These are phyloP conservation scores for Escovopsis sp. DNA, from an alignment of 2,329 filamentous ascomycete species.

Conservation along the genomic window DNA sequence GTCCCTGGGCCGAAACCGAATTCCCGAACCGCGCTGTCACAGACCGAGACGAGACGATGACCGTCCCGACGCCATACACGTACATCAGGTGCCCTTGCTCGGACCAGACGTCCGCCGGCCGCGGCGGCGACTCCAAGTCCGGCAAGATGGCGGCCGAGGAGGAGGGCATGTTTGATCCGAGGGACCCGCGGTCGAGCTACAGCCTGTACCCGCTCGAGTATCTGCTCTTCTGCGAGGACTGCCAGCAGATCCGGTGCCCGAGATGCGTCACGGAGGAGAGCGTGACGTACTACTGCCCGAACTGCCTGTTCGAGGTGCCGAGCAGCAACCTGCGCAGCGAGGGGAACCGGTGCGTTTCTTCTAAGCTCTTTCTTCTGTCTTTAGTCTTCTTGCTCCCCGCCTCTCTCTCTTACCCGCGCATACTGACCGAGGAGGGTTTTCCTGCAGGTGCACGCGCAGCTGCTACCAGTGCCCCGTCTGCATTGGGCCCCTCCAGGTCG, in stretches of 20 bases:
- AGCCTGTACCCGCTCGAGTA: constrained; percentile 87
- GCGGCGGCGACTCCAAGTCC: constrained; percentile 17
- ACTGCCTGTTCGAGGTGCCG: constrained; percentile 88
- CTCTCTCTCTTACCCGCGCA: not conserved
- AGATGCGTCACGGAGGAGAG: constrained; percentile 89
- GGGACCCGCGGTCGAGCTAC: constrained; percentile 72
- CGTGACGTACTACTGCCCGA: constrained; percentile 88
- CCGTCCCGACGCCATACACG: constrained; percentile 43
- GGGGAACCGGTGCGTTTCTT: constrained; percentile 61
- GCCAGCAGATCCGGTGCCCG: constrained; percentile 87
- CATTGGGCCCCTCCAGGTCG: constrained; percentile 63
- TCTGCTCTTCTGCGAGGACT: constrained; percentile 93
- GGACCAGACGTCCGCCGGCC: constrained; percentile 25
- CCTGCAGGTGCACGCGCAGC: constrained; percentile 66
- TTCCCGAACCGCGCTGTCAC: constrained; percentile 2
- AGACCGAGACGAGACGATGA: constrained; percentile 22
- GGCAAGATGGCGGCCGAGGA: constrained; percentile 30
- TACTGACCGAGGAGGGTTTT: not conserved
- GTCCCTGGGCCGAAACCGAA: not conserved
- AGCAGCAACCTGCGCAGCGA: constrained; percentile 86
- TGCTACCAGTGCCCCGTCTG: constrained; percentile 94
- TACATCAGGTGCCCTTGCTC: constrained; percentile 55
- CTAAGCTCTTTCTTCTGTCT: not conserved
- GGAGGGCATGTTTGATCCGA: constrained; percentile 76
- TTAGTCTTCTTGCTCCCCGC: not conserved